phyloP scores from a whole-genome alignment of 2,329 filamentous ascomycete species.

The Leptodontidium sp. region DNA sequence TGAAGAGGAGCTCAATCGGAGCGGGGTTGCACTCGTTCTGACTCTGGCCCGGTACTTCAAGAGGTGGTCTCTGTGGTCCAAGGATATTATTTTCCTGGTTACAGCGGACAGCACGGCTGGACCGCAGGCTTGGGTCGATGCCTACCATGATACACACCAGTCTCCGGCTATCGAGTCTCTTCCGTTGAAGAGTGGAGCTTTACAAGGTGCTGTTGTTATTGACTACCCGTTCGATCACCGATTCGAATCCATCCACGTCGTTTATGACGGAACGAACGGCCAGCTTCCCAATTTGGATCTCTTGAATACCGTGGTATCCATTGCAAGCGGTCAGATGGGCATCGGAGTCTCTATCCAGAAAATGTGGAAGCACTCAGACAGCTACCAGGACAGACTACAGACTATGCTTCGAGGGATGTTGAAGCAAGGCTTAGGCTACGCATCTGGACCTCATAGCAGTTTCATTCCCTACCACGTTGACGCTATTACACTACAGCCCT shows the following conservation, averaged over 20 bases:
- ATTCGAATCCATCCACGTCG: slow-evolving; percentile 88
- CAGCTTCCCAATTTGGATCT: slow-evolving; percentile 95
- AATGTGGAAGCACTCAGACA: slow-evolving; percentile 80
- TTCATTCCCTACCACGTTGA: slow-evolving; percentile 99
- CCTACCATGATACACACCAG: slow-evolving; percentile 91
- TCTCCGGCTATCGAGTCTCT: slow-evolving; percentile 75
- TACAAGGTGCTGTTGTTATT: slow-evolving; percentile 92
- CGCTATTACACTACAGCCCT: slow-evolving; percentile 90
- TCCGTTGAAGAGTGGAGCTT: slow-evolving; percentile 88
- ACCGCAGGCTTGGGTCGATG: slow-evolving; percentile 96
- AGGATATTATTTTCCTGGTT: slow-evolving; percentile 94
- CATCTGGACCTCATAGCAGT: slow-evolving; percentile 89
- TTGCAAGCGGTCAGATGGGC: slow-evolving; percentile 91
- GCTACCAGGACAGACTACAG: slow-evolving; percentile 80
- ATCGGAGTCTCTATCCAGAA: slow-evolving; percentile 85
- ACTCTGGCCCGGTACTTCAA: slow-evolving; percentile 95
- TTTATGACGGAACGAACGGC: slow-evolving; percentile 96
- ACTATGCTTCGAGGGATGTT: slow-evolving; percentile 95
- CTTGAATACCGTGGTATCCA: slow-evolving; percentile 90
- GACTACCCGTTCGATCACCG: slow-evolving; percentile 87
- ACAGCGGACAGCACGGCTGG: slow-evolving; percentile 89
- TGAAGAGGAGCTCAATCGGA: slow-evolving; percentile 79
- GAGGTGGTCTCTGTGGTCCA: slow-evolving; percentile 97
- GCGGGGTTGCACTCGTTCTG: slow-evolving; percentile 85
- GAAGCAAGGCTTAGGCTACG: slow-evolving; percentile 87